Conservation (phyloP, 2,329 filamentous ascomycete genomes). For the Massarina eburnea region DNA sequence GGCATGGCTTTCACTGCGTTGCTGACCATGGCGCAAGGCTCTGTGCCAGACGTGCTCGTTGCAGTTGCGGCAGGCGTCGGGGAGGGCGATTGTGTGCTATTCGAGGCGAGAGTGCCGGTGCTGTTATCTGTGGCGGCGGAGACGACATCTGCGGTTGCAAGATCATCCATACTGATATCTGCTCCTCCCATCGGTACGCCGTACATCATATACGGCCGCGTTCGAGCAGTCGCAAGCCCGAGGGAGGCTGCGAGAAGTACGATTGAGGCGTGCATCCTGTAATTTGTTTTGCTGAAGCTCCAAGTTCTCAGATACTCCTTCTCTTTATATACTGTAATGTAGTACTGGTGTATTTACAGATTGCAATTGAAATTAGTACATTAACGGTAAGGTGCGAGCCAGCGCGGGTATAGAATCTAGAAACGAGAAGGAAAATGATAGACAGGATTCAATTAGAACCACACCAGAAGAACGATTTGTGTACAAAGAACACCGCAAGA, state of each 20-base stretch:
- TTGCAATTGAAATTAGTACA: conserved; percentile 9
- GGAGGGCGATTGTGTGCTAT: conserved; percentile 15
- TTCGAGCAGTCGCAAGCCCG: conserved; percentile 20
- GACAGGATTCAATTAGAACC: background rate
- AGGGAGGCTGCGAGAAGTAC: conserved; percentile 22
- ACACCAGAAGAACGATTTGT: background rate
- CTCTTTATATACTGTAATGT: background rate
- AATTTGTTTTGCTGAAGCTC: background rate
- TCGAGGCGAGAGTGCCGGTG: conserved; percentile 12
- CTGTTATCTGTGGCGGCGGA: conserved; percentile 19
- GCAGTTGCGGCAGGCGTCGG: conserved; percentile 15
- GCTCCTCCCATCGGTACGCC: conserved; percentile 33
- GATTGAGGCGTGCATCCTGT: conserved; percentile 23
- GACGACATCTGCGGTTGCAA: conserved; percentile 24
- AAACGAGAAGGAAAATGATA: conserved; percentile 2
- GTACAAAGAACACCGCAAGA: background rate
- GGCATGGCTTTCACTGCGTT: conserved; percentile 28
- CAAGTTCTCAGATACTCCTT: conserved; percentile 1
- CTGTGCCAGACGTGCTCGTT: conserved; percentile 19
- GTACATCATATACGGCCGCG: conserved; percentile 35
- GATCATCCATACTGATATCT: conserved; percentile 29
- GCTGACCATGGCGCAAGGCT: conserved; percentile 37
- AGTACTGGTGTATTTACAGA: background rate
- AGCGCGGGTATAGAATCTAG: conserved; percentile 9
- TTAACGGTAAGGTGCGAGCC: conserved; percentile 14